Conservation (phyloP, 2,329 filamentous ascomycete species). For the Lachnellula occidentalis region DNA sequence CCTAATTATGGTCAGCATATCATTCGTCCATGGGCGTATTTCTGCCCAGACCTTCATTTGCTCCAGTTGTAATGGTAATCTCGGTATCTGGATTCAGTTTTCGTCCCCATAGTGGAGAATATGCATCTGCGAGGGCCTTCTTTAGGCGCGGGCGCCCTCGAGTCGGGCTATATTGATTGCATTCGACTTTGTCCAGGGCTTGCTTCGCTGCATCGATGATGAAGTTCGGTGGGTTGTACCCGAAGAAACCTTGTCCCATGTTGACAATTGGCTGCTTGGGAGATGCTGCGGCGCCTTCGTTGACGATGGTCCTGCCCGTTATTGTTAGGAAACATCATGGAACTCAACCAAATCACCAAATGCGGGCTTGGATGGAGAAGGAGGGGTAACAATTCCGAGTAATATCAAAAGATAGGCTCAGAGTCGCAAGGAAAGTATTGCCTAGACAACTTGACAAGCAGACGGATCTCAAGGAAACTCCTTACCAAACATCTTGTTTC, state of each 20-base stretch:
- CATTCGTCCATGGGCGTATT: background rate
- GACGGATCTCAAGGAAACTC: background rate
- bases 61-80: slow-evolving; percentile 88
- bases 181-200: slow-evolving; percentile 85
- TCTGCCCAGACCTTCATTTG: slow-evolving; percentile 60
- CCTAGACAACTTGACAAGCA: background rate
- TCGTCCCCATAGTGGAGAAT: slow-evolving; percentile 82
- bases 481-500: slow-evolving; percentile 54
- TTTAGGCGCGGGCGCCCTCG: slow-evolving; percentile 86
- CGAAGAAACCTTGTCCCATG: slow-evolving; percentile 69
- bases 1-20: slow-evolving; percentile 37
- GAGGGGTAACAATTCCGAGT: background rate
- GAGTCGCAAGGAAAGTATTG: background rate
- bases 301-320: slow-evolving; percentile 54
- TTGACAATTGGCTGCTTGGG: slow-evolving; percentile 61
- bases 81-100: slow-evolving; percentile 83
- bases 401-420: background rate
- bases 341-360: background rate
- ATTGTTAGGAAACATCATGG: slow-evolving; percentile 1
- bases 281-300: slow-evolving; percentile 58
- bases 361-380: background rate
- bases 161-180: slow-evolving; percentile 97
- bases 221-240: slow-evolving; percentile 90
- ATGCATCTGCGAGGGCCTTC: slow-evolving; percentile 89
- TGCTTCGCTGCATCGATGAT: slow-evolving; percentile 87